phyloP scores from a whole-genome alignment of 1,139 yeast genomes.

The Candida sojae region DNA sequence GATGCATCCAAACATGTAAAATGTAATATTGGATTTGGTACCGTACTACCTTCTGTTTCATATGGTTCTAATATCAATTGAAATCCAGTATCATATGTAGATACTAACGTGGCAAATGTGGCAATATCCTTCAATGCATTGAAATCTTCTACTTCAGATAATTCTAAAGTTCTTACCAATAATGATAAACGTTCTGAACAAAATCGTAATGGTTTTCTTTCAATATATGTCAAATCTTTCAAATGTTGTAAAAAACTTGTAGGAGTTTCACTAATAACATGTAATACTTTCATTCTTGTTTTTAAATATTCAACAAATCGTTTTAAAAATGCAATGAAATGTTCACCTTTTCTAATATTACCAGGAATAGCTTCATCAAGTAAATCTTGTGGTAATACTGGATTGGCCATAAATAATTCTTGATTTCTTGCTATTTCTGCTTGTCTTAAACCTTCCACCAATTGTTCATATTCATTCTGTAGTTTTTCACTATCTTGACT shows the following conservation, averaged over 20 bases:
- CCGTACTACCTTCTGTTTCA: conserved; percentile 96
- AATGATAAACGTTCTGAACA: conserved; percentile 90
- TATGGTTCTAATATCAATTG: conserved; percentile 90
- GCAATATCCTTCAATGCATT: conserved; percentile 94
- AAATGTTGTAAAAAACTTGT: conserved; percentile 87
- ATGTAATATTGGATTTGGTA: conserved; percentile 94
- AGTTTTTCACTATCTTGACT: conserved; percentile 78
- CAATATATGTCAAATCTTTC: conserved; percentile 90
- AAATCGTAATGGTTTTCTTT: conserved; percentile 84
- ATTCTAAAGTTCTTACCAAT: conserved; percentile 84
- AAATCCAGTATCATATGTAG: conserved; percentile 94
- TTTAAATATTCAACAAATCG: conserved; percentile 92
- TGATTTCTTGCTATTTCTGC: conserved; percentile 75
- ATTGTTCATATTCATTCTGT: conserved; percentile 85
- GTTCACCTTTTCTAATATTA: conserved; percentile 94
- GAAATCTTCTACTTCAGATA: conserved; percentile 87
- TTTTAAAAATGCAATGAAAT: conserved; percentile 87
- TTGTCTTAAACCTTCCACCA: conserved; percentile 85
- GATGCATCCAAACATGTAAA: conserved; percentile 97
- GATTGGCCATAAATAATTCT: conserved; percentile 84
- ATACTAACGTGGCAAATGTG: conserved; percentile 91
- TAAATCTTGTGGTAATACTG: conserved; percentile 81
- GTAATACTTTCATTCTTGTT: conserved; percentile 95
- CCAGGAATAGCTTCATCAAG: conserved; percentile 96
- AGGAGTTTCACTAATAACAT: conserved; percentile 97